A percentile compares a stretch with the other conserved stretches of the same genome.
phyloP scores from a whole-genome alignment of 495 filamentous ascomycete species.

The Penicillium diatomitis region DNA sequence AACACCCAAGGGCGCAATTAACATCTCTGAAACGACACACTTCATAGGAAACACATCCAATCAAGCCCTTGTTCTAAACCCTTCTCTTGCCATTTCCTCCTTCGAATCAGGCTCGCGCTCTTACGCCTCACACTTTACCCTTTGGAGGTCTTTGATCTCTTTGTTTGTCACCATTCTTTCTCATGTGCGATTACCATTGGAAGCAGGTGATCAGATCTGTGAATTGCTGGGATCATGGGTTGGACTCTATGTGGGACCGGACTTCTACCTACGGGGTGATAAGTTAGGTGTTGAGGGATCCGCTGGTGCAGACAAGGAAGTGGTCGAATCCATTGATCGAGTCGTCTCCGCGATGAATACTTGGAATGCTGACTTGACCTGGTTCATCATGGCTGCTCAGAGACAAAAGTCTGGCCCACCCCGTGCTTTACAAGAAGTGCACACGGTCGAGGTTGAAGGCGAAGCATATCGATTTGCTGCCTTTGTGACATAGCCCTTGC shows the following conservation, averaged over 20 bases:
- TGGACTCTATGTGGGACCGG: conserved; percentile 25
- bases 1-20: neutral
- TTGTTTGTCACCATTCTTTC: conserved; percentile 33
- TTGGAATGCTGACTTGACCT: conserved; percentile 39
- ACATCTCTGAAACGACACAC: neutral
- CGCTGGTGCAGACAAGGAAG: conserved; percentile 2
- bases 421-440: neutral
- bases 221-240: conserved; percentile 33
- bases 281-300: neutral
- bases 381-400: conserved; percentile 30
- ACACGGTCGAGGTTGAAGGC: conserved; percentile 11
- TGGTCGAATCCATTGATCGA: conserved; percentile 19
- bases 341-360: conserved; percentile 35
- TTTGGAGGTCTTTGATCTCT: conserved; percentile 29
- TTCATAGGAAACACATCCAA: neutral
- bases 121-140: conserved; percentile 32
- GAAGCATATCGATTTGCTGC: neutral
- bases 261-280: conserved; percentile 19
- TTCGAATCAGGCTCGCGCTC: conserved; percentile 15
- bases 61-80: conserved; percentile 3
- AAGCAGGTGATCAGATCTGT: conserved; percentile 31
- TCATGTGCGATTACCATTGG: conserved; percentile 29
- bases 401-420: neutral
- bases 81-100: conserved; percentile 20
- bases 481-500: too few relatives aligned